phyloP scores from a whole-genome alignment of 495 filamentous ascomycete genomes.

The Neurospora discreta region DNA sequence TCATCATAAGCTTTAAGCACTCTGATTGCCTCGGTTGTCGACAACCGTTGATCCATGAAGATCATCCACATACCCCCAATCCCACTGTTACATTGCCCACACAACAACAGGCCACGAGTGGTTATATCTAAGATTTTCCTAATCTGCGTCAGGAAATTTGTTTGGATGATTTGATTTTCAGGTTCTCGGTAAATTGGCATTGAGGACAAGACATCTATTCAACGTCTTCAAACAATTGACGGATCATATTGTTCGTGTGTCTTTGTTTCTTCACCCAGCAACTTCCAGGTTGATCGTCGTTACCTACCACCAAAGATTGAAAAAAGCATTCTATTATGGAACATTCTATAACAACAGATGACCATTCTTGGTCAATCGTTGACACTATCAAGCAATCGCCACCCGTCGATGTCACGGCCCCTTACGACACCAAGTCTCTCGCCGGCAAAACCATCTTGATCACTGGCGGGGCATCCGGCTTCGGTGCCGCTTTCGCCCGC shows the following conservation, averaged over 20 bases:
- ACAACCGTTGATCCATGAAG: background rate
- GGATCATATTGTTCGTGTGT: background rate
- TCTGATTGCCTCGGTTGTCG: background rate
- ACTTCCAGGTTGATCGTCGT: background rate
- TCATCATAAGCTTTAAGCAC: background rate
- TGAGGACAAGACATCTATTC: background rate
- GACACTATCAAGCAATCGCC: constrained; percentile 18
- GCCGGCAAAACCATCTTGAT: constrained; percentile 38
- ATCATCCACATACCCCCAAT: background rate
- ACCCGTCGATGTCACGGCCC: constrained; percentile 24
- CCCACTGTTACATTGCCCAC: background rate
- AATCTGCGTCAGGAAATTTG: background rate
- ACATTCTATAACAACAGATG: background rate
- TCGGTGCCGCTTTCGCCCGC: constrained; percentile 39
- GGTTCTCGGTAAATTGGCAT: background rate
- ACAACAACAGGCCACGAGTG: background rate
- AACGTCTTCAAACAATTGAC: background rate
- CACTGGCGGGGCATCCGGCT: constrained; percentile 41
- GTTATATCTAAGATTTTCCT: background rate
- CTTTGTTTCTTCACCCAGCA: background rate
- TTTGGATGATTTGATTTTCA: background rate
- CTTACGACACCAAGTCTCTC: constrained; percentile 28
- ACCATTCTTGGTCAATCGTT: constrained; percentile 11
- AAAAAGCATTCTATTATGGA: constrained; percentile 1
- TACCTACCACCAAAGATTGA: background rate